Evolutionary conservation across 176 grass and related monocot genomes (phyloP).

Genomic region (Hordeum marinum): DNA sequence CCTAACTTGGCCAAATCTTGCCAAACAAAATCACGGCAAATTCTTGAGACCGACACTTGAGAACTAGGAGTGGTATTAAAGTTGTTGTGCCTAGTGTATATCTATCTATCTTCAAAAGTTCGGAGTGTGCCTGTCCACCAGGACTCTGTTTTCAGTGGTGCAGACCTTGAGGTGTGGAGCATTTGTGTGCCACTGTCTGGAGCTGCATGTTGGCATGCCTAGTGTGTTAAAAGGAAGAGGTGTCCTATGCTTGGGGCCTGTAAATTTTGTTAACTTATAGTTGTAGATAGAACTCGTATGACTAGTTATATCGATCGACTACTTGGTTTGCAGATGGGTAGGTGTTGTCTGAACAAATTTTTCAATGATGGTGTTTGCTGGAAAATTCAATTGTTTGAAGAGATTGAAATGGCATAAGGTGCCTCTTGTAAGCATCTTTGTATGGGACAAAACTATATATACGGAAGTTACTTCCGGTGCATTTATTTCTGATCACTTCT

Average conservation of each 20-base stretch:
- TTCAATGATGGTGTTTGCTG: neutral
- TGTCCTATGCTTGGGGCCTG: neutral
- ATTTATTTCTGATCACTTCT: neutral
- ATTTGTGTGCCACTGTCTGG: neutral
- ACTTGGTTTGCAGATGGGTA: neutral
- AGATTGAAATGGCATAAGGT: too few relatives aligned
- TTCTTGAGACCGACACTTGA: neutral
- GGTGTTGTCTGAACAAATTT: neutral
- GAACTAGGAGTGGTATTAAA: neutral
- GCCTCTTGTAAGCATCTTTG: neutral
- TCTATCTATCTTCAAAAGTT: neutral
- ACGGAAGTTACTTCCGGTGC: neutral
- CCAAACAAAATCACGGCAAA: neutral
- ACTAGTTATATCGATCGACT: neutral
- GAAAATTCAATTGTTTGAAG: too few relatives aligned
- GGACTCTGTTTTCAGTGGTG: neutral
- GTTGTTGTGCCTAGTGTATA: neutral
- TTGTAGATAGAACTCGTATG: conserved; percentile 1
- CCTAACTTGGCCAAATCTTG: neutral
- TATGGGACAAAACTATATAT: neutral
- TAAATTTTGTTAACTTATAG: neutral
- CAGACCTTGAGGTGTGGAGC: neutral
- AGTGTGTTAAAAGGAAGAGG: too few relatives aligned
- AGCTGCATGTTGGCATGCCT: neutral
- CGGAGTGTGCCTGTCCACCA: neutral